Evolutionary conservation across 441 rosid genomes (phyloP).

Genomic region (Eutrema salsugineum): DNA sequence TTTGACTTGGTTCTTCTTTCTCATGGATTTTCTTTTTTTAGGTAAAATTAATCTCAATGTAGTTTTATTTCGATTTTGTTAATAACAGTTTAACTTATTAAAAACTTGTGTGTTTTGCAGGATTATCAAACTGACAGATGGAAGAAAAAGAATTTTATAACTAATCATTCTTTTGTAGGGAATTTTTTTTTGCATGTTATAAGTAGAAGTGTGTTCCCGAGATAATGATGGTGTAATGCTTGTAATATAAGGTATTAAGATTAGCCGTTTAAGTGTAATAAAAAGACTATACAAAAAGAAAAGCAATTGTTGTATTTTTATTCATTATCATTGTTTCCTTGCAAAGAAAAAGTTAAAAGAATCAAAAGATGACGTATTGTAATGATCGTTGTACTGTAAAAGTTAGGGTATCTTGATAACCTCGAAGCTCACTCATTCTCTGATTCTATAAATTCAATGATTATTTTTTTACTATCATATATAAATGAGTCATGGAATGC

Average conservation of each 20-base stretch:
- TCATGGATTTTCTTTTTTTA: not conserved
- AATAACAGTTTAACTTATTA: not conserved
- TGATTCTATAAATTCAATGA: slow-evolving; percentile 5
- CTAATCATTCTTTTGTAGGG: slow-evolving; percentile 9
- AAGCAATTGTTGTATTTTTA: slow-evolving; percentile 11
- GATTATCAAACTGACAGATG: slow-evolving; percentile 14
- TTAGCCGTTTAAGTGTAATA: not conserved
- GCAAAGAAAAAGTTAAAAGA: slow-evolving; percentile 11
- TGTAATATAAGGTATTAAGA: not conserved
- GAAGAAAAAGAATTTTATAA: not conserved
- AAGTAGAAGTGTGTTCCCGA: slow-evolving; percentile 18
- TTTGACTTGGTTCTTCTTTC: slow-evolving; percentile 22
- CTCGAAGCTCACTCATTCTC: slow-evolving; percentile 27
- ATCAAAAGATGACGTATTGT: slow-evolving; percentile 19
- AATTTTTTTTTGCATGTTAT: not conserved
- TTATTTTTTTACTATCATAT: not conserved
- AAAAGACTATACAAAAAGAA: slow-evolving; percentile 13
- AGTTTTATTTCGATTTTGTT: not conserved
- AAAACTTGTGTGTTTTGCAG: slow-evolving; percentile 19
- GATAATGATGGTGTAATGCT: slow-evolving; percentile 25
- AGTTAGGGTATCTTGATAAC: slow-evolving; percentile 1
- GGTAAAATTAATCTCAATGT: not conserved
- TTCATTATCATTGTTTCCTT: slow-evolving; percentile 11
- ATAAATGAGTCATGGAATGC: not conserved
- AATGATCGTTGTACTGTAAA: slow-evolving; percentile 24